These are phyloP conservation scores for Acrodontium crateriforme DNA, from an alignment of 2,329 filamentous ascomycete genomes.

Conservation along the genomic window DNA sequence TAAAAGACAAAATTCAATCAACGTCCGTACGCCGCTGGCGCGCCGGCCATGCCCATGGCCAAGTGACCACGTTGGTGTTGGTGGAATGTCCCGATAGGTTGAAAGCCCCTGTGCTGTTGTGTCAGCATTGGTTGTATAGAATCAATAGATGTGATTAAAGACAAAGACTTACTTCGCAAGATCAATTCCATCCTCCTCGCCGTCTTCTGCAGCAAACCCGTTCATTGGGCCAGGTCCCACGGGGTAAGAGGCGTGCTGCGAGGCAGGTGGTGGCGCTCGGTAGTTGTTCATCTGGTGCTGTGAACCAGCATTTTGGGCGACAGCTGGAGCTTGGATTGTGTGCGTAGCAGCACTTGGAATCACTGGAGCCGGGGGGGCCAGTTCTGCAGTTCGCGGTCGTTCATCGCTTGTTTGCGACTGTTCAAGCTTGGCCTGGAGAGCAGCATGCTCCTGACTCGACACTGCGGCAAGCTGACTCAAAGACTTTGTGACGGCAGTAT, in stretches of 20 bases:
- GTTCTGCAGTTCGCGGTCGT: too few species aligned
- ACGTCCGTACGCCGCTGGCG: too few species aligned
- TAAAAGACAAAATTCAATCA: too few species aligned
- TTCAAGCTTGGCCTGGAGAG: too few species aligned
- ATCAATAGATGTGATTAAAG: constrained; percentile 5
- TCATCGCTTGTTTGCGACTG: too few species aligned
- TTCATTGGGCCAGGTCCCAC: constrained; percentile 4
- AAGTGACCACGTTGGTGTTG: constrained; percentile 24
- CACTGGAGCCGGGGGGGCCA: too few species aligned
- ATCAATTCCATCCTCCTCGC: constrained; percentile 34
- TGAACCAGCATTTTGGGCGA: too few species aligned
- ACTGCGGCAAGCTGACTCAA: constrained; percentile 15
- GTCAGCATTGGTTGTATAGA: constrained; percentile 6
- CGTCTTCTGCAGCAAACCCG: constrained; percentile 25
- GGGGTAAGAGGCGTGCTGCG: too few species aligned
- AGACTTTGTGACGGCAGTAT: constrained; percentile 19
- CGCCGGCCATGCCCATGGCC: constrained; percentile 14
- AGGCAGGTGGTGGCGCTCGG: too few species aligned
- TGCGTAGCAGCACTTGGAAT: too few species aligned
- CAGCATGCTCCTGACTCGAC: constrained; percentile 6
- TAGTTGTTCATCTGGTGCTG: too few species aligned
- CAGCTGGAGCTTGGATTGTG: too few species aligned
- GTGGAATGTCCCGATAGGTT: constrained; percentile 36
- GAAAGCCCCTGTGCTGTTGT: constrained; percentile 28
- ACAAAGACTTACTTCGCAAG: constrained; percentile 31